These are phyloP conservation scores for Botrytis sinoallii DNA, from an alignment of 2,329 filamentous ascomycete species.

Conservation along the genomic window DNA sequence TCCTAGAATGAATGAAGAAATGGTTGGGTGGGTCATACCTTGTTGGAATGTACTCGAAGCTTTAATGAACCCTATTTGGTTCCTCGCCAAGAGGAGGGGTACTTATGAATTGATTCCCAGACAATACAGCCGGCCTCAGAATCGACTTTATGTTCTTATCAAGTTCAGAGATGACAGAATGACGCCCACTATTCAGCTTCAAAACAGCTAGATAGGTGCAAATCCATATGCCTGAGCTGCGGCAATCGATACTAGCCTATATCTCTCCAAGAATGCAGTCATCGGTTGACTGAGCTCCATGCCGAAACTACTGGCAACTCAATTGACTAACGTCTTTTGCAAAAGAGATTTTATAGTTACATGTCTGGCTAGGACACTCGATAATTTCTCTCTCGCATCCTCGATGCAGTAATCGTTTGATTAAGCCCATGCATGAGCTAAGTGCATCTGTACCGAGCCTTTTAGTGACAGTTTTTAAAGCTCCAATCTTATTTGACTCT, in stretches of 20 bases:
- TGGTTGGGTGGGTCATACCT: background rate
- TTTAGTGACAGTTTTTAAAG: background rate
- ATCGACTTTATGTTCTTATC: background rate
- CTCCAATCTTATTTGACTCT: background rate
- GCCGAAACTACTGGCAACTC: background rate
- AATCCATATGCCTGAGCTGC: background rate
- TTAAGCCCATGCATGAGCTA: background rate
- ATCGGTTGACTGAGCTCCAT: constrained; percentile 1
- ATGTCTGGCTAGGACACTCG: background rate
- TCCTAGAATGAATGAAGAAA: background rate
- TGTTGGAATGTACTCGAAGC: background rate
- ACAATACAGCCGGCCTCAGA: background rate
- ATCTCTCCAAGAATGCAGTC: background rate
- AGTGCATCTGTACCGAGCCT: background rate
- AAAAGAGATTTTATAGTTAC: background rate
- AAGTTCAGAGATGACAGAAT: background rate
- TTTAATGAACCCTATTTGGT: background rate
- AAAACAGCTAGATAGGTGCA: background rate
- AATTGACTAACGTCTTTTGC: background rate
- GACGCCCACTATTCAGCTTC: background rate
- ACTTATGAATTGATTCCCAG: too few relatives aligned
- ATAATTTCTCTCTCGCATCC: background rate
- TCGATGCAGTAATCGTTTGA: background rate
- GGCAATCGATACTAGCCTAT: background rate
- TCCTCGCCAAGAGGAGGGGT: background rate